Conservation (phyloP, 805 yeast species). For the Hyphopichia homilentoma region DNA sequence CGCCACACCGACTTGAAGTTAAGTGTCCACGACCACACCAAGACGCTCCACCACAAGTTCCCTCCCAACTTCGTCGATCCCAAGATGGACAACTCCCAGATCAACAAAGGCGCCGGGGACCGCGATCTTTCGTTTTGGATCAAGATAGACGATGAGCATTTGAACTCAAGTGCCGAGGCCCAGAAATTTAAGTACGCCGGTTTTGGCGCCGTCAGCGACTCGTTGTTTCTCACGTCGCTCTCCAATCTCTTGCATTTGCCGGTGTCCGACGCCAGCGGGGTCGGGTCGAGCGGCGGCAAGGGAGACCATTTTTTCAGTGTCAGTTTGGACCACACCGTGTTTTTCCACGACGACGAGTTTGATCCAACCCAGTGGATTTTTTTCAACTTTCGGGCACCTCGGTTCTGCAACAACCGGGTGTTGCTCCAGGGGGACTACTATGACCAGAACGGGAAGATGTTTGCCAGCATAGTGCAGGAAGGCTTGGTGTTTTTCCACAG, state of each 20-base stretch:
- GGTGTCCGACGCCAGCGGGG: slow-evolving; percentile 4
- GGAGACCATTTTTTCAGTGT: slow-evolving; percentile 27
- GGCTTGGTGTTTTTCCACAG: slow-evolving; percentile 26
- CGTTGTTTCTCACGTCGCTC: slow-evolving; percentile 26
- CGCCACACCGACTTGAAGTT: slow-evolving; percentile 14
- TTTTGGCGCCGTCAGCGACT: slow-evolving; percentile 30
- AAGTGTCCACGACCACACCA: slow-evolving; percentile 13
- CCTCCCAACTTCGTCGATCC: slow-evolving; percentile 22
- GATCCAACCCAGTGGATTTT: slow-evolving; percentile 31
- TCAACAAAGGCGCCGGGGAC: slow-evolving; percentile 22
- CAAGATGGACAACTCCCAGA: slow-evolving; percentile 18
- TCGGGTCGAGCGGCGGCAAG: slow-evolving; percentile 20
- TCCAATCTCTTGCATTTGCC: slow-evolving; percentile 28
- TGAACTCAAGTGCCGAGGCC: slow-evolving; percentile 3
- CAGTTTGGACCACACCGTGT: slow-evolving; percentile 32
- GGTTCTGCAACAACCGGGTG: slow-evolving; percentile 29
- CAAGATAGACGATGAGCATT: slow-evolving; percentile 18
- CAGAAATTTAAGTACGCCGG: slow-evolving; percentile 24
- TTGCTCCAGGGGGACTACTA: slow-evolving; percentile 26
- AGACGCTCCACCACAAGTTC: slow-evolving; percentile 21
- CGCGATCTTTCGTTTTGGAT: slow-evolving; percentile 31
- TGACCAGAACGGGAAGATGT: slow-evolving; percentile 22
- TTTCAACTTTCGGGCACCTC: slow-evolving; percentile 24
- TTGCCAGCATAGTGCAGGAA: slow-evolving; percentile 33
- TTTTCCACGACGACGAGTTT: slow-evolving; percentile 33